Base-by-base conservation (phyloP, 23 red algal species). In the Chondrus crispus region DNA sequence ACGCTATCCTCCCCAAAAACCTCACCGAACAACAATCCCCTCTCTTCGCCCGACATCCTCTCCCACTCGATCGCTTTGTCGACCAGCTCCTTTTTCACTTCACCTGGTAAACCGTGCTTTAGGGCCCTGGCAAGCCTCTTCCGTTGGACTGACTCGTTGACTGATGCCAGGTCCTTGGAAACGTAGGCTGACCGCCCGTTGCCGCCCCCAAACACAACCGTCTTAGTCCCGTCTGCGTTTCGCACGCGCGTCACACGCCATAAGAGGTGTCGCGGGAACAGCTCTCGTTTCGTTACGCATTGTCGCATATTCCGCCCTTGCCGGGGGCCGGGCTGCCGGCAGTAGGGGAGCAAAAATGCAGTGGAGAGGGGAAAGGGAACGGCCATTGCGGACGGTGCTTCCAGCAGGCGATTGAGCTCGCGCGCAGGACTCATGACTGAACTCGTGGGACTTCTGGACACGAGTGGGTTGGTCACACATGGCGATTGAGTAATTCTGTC, bases 141-240 rank as follows among this genome's bases (percentile, higher is more conserved):
- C n/a, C 54, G 22, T 77, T 46, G 63, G 18, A 79, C 12, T 37
- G 48, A 16, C 54, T 89, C 85, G 2, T 2, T 62, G 18, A 89
- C 85, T 58, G 57, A 72, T 2, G 63, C 28, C 19, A 55, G 69
- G 30, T 89, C 85, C 68, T 89, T 89, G 20, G 85, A 89, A 40
- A 89, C 54, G 51, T 40, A 89, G 3, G 85, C 85, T 20, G 85
- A 89, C 77, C 85, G 40, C 18, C 85, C 85, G 22, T 89, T 20
- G 64, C 85, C 85, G 44, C 43, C 40, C 36, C 50, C 85, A 8
- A 89, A n/a, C 13, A 45, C 60, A 35, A 89, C 85, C 10, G 77
- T 22, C n/a, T 48, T 42, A 32, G 51, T 37, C 35, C 85, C 85
- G 24, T 76, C 85, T 58, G 18, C 72, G 46, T 22, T 62, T 26